A percentile compares a stretch with the other conserved stretches of the same genome.
Evolutionary conservation across 192 early-diverging fungal species (phyloP).

Genomic region (Gonapodya prolifera): DNA sequence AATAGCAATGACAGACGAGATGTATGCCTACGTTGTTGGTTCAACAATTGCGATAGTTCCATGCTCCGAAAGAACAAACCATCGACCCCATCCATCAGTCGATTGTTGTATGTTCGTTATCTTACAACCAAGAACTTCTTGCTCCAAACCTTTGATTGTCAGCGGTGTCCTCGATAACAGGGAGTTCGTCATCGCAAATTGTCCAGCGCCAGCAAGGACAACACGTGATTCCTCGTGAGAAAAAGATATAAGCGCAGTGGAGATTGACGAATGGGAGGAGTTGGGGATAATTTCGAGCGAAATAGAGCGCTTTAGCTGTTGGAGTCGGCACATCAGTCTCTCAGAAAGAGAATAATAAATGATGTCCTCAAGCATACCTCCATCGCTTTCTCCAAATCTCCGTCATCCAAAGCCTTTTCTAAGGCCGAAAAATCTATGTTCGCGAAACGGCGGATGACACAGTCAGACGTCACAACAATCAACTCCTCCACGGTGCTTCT

Average conservation of each 20-base stretch:
- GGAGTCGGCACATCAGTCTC: no score
- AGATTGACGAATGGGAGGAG: background rate
- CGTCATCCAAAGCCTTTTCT: background rate
- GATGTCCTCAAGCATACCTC: background rate
- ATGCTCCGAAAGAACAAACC: background rate
- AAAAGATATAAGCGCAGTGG: background rate
- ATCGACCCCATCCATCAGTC: background rate
- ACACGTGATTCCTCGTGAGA: background rate
- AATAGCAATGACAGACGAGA: no score
- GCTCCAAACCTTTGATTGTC: background rate
- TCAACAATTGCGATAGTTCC: background rate
- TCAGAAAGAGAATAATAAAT: background rate
- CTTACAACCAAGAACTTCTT: background rate
- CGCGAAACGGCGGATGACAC: background rate
- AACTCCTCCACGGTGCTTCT: background rate
- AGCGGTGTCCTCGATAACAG: background rate
- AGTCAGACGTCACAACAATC: background rate
- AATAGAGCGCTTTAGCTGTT: background rate
- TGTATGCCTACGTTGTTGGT: background rate
- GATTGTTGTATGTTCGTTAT: background rate
- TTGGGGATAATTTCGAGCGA: background rate
- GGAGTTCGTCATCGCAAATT: background rate
- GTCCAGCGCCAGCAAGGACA: background rate
- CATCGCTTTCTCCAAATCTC: background rate
- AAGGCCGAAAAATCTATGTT: background rate